Conservation (phyloP, 2,329 filamentous ascomycete genomes). For the Lojkania enalia region DNA sequence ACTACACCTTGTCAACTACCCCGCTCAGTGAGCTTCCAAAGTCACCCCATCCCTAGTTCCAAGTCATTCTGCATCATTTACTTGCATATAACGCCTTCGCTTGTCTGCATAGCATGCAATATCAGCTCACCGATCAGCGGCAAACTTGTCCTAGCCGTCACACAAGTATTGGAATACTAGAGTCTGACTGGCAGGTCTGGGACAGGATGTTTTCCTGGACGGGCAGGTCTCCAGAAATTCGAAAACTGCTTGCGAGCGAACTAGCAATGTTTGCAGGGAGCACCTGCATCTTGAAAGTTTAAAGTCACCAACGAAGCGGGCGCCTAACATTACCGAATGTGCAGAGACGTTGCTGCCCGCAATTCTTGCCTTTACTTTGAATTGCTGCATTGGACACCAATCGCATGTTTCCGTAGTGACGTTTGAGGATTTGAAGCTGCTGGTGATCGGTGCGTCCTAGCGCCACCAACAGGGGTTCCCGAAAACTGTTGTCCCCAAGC, state of each 20-base stretch:
- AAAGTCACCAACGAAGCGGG: neutral
- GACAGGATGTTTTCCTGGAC: neutral
- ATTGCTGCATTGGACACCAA: no score
- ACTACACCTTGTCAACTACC: neutral
- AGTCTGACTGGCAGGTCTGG: neutral
- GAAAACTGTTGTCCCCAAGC: neutral
- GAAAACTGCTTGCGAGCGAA: neutral
- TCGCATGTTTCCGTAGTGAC: no score
- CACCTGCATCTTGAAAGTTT: neutral
- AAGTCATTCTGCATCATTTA: neutral
- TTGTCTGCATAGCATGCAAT: neutral
- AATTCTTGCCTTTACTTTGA: no score
- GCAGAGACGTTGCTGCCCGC: no score
- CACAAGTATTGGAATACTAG: neutral
- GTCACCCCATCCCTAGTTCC: neutral
- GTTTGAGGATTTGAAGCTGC: neutral
- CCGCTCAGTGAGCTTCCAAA: neutral
- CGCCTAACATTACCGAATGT: no score
- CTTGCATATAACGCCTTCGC: neutral
- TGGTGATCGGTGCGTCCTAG: neutral
- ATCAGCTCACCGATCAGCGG: constrained; percentile 4
- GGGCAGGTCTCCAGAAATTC: neutral
- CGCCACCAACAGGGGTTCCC: neutral
- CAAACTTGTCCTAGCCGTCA: neutral
- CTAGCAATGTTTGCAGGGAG: neutral